phyloP scores from a whole-genome alignment of 139 green algal species.

The Chlamydomonas sp. region DNA sequence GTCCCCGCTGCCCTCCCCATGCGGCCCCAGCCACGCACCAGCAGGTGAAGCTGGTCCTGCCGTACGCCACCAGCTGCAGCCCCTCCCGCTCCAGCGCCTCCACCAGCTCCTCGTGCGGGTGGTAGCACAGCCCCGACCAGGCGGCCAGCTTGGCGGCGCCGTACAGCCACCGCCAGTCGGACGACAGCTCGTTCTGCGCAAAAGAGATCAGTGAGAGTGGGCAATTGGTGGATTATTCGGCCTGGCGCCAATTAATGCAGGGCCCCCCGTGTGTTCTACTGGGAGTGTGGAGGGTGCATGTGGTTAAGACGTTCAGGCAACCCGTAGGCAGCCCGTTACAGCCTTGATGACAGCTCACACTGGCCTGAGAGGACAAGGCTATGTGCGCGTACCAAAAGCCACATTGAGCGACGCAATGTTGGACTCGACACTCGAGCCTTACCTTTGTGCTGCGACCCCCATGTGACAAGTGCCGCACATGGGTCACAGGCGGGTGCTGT shows the following conservation, averaged over 20 bases:
- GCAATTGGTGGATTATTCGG: neutral
- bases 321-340: too few relatives aligned
- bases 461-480: too few relatives aligned
- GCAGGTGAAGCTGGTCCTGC: conserved; percentile 51
- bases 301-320: too few relatives aligned
- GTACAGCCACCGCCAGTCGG: conserved; percentile 39
- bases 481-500: neutral
- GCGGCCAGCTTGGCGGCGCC: conserved; percentile 49
- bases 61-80: conserved; percentile 51
- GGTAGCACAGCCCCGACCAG: conserved; percentile 61
- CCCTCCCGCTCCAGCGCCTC: conserved; percentile 33
- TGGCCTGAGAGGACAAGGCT: too few relatives aligned
- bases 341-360: too few relatives aligned
- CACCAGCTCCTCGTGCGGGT: conserved; percentile 28
- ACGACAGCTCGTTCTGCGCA: neutral
- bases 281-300: too few relatives aligned
- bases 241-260: too few relatives aligned
- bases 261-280: too few relatives aligned
- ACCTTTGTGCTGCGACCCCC: neutral
- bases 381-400: too few relatives aligned
- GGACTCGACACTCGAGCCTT: too few relatives aligned
- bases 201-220: too few relatives aligned
- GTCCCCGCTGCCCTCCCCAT: neutral
- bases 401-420: too few relatives aligned
- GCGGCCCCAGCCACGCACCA: conserved; percentile 29